Evolutionary conservation across 148 eudicot genomes (phyloP).

Genomic region (Persicaria maculosa): DNA sequence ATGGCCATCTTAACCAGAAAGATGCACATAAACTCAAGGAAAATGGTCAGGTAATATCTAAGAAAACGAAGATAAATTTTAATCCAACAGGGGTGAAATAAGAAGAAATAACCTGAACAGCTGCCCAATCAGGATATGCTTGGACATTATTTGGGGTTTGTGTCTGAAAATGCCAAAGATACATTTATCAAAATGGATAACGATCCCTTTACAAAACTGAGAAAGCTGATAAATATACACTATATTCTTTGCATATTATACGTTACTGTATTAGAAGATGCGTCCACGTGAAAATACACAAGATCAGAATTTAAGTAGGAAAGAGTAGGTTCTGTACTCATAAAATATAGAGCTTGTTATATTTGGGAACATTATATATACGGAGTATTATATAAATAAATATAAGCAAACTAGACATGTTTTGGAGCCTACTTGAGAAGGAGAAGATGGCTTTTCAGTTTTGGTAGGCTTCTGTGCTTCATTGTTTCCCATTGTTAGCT

Average conservation of each 20-base stretch:
- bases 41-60: not conserved
- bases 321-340: not conserved
- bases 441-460: slow-evolving; percentile 33
- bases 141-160: slow-evolving; percentile 28
- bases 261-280: not conserved
- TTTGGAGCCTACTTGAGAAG: slow-evolving; percentile 30
- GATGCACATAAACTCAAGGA: slow-evolving; percentile 1
- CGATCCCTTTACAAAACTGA: not conserved
- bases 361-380: not conserved
- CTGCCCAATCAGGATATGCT: slow-evolving; percentile 52
- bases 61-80: not conserved
- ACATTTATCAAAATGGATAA: not conserved
- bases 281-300: not conserved
- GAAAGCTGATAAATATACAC: not conserved
- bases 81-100: not conserved
- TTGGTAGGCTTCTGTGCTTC: slow-evolving; percentile 33
- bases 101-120: slow-evolving; percentile 38
- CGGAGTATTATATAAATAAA: not conserved
- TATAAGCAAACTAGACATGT: not conserved
- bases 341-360: not conserved
- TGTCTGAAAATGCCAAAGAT: slow-evolving; percentile 32
- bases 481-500: slow-evolving; percentile 28
- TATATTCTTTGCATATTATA: not conserved
- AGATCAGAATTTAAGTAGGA: not conserved
- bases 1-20: not conserved